Conservation (phyloP, 768 basidiomycete genomes). For the Tulasnella sp. region DNA sequence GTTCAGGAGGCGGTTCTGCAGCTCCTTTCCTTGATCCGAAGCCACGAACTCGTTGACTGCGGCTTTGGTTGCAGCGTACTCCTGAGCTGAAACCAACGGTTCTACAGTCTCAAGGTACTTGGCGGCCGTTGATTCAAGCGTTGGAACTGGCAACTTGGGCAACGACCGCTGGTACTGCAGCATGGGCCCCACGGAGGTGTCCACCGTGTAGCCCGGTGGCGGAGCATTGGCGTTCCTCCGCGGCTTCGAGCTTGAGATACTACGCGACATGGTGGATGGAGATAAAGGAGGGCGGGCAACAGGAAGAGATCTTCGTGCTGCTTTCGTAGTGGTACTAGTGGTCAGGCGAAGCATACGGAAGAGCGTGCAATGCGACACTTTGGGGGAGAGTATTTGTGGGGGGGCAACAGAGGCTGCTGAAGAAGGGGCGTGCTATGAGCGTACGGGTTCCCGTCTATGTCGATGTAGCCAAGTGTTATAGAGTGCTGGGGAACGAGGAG, state of each 20-base stretch:
- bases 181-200: slow-evolving; percentile 28
- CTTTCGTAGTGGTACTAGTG: not conserved
- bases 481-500: not conserved
- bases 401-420: not conserved
- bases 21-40: slow-evolving; percentile 61
- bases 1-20: slow-evolving; percentile 73
- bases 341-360: slow-evolving; percentile 20
- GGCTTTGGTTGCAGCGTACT: slow-evolving; percentile 54
- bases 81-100: slow-evolving; percentile 66
- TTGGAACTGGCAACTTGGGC: slow-evolving; percentile 67
- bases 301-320: slow-evolving; percentile 15
- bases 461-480: slow-evolving; percentile 3
- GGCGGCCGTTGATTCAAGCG: slow-evolving; percentile 71
- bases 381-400: not conserved
- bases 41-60: slow-evolving; percentile 64
- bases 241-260: slow-evolving; percentile 2
- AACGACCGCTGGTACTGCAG: slow-evolving; percentile 26
- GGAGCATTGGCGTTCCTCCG: slow-evolving; percentile 1
- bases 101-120: slow-evolving; percentile 86
- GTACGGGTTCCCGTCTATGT: not conserved
- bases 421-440: not conserved
- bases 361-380: not conserved
- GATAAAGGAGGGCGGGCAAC: not conserved
- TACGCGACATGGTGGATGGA: slow-evolving; percentile 1
- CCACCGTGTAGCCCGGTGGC: slow-evolving; percentile 22